These are phyloP conservation scores for Jatropha multifida DNA, from an alignment of 441 rosid species.

Conservation along the genomic window DNA sequence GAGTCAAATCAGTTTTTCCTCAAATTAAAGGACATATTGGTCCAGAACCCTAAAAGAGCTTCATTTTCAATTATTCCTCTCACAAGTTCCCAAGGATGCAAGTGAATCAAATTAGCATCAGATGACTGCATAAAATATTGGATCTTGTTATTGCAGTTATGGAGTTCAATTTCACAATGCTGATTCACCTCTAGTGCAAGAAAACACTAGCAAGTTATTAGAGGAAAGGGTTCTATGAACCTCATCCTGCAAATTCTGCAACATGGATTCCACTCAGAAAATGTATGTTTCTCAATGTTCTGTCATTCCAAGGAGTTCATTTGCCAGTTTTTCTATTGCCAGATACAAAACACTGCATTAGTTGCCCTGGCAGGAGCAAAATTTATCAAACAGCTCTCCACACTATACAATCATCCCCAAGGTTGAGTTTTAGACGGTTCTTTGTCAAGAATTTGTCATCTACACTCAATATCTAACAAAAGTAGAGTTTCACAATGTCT, in stretches of 20 bases:
- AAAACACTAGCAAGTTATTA: not conserved
- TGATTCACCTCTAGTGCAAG: not conserved
- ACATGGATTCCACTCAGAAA: not conserved
- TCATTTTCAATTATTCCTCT: slow-evolving; percentile 1
- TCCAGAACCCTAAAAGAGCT: not conserved
- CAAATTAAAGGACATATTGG: not conserved
- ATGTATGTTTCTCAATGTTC: not conserved
- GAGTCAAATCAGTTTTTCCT: slow-evolving; percentile 16
- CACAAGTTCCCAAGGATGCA: not conserved
- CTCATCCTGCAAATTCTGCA: not conserved
- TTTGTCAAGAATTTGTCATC: not conserved
- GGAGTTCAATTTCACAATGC: not conserved
- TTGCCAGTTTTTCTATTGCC: not conserved
- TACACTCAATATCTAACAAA: not conserved
- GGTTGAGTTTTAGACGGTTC: not conserved
- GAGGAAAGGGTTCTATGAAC: not conserved
- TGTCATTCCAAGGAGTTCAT: not conserved
- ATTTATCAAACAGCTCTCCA: not conserved
- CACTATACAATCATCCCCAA: slow-evolving; percentile 6
- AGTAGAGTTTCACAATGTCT: not conserved
- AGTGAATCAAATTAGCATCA: not conserved
- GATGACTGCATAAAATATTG: slow-evolving; percentile 1
- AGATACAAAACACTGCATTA: not conserved
- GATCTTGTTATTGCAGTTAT: not conserved
- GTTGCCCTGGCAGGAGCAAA: not conserved